Evolutionary conservation across 768 basidiomycete species (phyloP).

Genomic region (Tylopilus subfusipes): DNA sequence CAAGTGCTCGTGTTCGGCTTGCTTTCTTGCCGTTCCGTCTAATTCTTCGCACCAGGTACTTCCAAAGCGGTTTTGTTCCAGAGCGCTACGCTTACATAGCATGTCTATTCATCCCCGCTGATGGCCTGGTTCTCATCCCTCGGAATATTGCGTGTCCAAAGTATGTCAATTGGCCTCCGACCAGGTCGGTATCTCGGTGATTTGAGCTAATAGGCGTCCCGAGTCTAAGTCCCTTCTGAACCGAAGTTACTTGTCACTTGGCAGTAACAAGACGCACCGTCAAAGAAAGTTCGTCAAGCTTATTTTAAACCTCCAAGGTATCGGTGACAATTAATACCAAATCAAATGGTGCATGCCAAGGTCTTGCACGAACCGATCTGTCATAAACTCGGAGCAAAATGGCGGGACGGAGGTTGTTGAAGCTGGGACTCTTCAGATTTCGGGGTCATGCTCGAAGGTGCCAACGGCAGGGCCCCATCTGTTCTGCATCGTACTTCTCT

Average conservation of each 20-base stretch:
- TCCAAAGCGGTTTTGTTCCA: not conserved
- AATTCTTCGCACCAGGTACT: not conserved
- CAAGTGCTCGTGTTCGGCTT: not conserved
- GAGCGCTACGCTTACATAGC: not conserved
- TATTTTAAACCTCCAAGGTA: not conserved
- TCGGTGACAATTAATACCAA: too few relatives aligned
- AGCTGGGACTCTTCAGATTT: not conserved
- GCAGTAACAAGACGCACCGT: not conserved
- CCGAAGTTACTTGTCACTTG: not conserved
- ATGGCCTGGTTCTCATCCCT: not conserved
- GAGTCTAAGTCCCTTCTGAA: not conserved
- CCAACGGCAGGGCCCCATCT: not conserved
- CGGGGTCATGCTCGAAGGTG: not conserved
- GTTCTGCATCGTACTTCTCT: too few relatives aligned
- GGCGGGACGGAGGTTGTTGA: too few relatives aligned
- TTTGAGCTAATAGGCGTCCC: not conserved
- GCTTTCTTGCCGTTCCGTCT: not conserved
- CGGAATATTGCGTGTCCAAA: not conserved
- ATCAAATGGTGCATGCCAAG: too few relatives aligned
- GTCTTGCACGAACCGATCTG: too few relatives aligned
- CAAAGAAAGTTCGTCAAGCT: not conserved
- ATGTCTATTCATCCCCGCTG: not conserved
- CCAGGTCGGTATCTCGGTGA: not conserved
- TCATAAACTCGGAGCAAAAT: too few relatives aligned
- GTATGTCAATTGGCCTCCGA: not conserved